A percentile compares a stretch with the other conserved stretches of the same genome.
Conservation (phyloP, 768 basidiomycete species). For the Tulasnella sp. region DNA sequence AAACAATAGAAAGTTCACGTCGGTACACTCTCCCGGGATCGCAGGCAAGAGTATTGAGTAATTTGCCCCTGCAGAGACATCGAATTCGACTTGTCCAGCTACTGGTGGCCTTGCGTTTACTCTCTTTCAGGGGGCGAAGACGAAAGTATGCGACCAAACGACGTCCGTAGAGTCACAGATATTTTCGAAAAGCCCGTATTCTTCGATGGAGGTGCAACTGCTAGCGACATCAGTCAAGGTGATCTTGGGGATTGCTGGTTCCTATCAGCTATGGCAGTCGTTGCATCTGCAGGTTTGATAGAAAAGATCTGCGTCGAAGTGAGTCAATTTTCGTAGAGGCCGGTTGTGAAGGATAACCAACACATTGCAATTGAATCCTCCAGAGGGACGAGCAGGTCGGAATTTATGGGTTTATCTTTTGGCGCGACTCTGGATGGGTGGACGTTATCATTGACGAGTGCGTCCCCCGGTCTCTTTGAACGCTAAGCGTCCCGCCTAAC, state of each 20-base stretch:
- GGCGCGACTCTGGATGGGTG: conserved; percentile 45
- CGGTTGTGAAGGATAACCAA: neutral
- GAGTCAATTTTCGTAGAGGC: conserved; percentile 17
- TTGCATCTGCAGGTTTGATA: conserved; percentile 41
- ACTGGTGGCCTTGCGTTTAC: conserved; percentile 36
- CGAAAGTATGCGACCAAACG: conserved; percentile 29
- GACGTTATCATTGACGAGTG: conserved; percentile 52
- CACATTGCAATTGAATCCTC: neutral
- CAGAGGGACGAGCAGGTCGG: conserved; percentile 47
- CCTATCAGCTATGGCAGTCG: conserved; percentile 44
- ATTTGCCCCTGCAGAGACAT: conserved; percentile 38
- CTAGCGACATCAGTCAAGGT: conserved; percentile 46
- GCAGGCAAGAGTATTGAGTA: neutral
- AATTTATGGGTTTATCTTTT: conserved; percentile 54
- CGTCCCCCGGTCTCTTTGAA: conserved; percentile 22
- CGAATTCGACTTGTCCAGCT: conserved; percentile 48
- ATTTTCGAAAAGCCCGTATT: conserved; percentile 48
- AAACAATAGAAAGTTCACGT: conserved; percentile 48
- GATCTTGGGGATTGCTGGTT: conserved; percentile 48
- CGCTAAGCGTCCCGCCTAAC: no score
- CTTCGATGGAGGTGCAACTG: conserved; percentile 39
- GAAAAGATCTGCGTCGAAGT: conserved; percentile 48
- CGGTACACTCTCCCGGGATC: conserved; percentile 14
- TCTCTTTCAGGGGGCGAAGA: conserved; percentile 29
- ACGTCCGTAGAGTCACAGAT: conserved; percentile 42